Conservation (phyloP, 2,329 filamentous ascomycete genomes). For the Ilyonectria destructans region DNA sequence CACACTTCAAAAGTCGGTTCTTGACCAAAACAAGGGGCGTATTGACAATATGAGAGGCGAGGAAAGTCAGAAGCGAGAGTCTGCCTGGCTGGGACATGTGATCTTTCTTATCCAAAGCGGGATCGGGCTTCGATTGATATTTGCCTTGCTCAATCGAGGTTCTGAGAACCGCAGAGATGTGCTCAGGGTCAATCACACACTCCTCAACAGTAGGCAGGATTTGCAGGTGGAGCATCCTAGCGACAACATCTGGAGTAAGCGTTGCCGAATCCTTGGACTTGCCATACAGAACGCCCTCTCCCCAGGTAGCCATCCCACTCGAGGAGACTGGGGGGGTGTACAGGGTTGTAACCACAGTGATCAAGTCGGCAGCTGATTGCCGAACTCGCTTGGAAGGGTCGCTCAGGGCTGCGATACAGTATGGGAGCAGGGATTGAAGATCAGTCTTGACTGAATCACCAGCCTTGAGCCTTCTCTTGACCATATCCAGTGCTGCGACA, state of each 20-base stretch:
- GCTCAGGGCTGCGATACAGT: slow-evolving; percentile 80
- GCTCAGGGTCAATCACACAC: slow-evolving; percentile 83
- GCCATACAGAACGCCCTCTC: slow-evolving; percentile 77
- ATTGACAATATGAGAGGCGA: slow-evolving; percentile 80
- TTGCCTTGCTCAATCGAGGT: slow-evolving; percentile 59
- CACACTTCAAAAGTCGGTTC: slow-evolving; percentile 77
- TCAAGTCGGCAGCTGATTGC: slow-evolving; percentile 79
- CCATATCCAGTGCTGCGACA: slow-evolving; percentile 78
- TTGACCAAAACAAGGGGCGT: slow-evolving; percentile 82
- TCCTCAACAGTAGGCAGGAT: slow-evolving; percentile 88
- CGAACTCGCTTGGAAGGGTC: slow-evolving; percentile 85
- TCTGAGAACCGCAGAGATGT: slow-evolving; percentile 76
- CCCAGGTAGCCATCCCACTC: slow-evolving; percentile 71
- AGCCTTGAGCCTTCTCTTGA: slow-evolving; percentile 71
- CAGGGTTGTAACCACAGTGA: slow-evolving; percentile 69
- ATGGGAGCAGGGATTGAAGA: slow-evolving; percentile 87
- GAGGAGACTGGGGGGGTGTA: slow-evolving; percentile 58
- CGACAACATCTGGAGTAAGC: slow-evolving; percentile 71
- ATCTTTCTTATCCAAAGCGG: slow-evolving; percentile 66
- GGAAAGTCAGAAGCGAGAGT: slow-evolving; percentile 77
- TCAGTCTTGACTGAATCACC: slow-evolving; percentile 70
- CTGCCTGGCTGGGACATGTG: slow-evolving; percentile 75
- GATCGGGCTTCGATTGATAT: slow-evolving; percentile 53
- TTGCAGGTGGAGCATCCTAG: slow-evolving; percentile 75
- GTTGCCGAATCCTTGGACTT: slow-evolving; percentile 67